phyloP scores from a whole-genome alignment of 495 filamentous ascomycete genomes.

The Astrothelium macrocarpum region DNA sequence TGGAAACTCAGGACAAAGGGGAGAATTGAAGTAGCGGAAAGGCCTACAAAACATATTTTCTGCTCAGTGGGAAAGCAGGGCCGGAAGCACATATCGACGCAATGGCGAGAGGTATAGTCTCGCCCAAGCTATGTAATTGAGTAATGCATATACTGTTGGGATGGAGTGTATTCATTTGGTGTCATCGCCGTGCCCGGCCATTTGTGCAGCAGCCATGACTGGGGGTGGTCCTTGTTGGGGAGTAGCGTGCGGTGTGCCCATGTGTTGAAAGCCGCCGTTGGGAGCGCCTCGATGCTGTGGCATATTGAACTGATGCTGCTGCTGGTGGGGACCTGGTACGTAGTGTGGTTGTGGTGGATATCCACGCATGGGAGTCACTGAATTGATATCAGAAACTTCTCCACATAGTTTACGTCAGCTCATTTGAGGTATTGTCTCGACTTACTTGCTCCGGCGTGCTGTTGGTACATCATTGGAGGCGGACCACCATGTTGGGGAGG shows the following conservation, averaged over 20 bases:
- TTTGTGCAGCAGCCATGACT: not conserved
- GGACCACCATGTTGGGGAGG: conserved; percentile 34
- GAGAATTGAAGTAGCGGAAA: too few relatives aligned
- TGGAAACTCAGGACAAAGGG: too few relatives aligned
- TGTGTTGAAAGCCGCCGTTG: conserved; percentile 41
- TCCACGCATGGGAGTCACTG: conserved; percentile 48
- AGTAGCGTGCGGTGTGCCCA: not conserved
- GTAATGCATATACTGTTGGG: not conserved
- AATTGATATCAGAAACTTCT: conserved; percentile 20
- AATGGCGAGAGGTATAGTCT: not conserved
- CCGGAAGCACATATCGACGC: not conserved
- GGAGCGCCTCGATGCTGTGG: conserved; percentile 48
- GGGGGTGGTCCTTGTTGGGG: not conserved
- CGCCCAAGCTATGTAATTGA: not conserved
- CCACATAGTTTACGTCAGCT: conserved; percentile 25
- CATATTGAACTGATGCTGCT: conserved; percentile 54
- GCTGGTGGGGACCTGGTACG: conserved; percentile 53
- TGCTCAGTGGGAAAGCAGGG: not conserved
- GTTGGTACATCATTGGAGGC: conserved; percentile 24
- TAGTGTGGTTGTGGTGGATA: conserved; percentile 54
- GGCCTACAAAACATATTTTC: too few relatives aligned
- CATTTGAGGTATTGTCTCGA: not conserved
- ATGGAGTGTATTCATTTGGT: not conserved
- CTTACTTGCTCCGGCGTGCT: conserved; percentile 12
- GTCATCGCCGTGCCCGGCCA: not conserved